These are phyloP conservation scores for Aspergillus cristatus DNA, from an alignment of 495 filamentous ascomycete species.

Conservation along the genomic window DNA sequence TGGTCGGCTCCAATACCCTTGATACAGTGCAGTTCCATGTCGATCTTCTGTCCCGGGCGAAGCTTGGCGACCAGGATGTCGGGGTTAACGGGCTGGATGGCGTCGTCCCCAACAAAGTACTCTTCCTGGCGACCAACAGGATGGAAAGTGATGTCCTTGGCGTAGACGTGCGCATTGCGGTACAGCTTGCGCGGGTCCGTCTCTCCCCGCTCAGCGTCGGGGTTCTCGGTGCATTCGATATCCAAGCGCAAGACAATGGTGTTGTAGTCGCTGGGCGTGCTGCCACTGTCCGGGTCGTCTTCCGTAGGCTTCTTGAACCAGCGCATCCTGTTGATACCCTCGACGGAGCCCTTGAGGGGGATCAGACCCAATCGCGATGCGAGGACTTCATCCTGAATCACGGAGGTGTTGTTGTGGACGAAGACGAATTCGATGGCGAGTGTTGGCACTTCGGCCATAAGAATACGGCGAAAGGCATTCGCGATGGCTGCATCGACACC, in stretches of 20 bases:
- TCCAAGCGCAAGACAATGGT: constrained; percentile 64
- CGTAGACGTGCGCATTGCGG: constrained; percentile 79
- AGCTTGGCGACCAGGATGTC: constrained; percentile 93
- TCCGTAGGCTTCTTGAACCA: constrained; percentile 58
- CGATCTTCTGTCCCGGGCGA: constrained; percentile 79
- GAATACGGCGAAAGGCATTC: constrained; percentile 95
- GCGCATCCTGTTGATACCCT: constrained; percentile 68
- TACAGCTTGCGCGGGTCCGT: constrained; percentile 77
- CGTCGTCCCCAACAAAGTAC: constrained; percentile 55
- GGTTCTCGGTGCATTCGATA: constrained; percentile 68
- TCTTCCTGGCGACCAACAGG: constrained; percentile 64
- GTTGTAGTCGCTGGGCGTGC: constrained; percentile 62
- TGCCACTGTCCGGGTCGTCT: constrained; percentile 40
- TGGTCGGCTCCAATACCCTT: constrained; percentile 94
- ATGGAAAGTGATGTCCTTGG: constrained; percentile 64
- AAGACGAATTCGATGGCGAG: constrained; percentile 90
- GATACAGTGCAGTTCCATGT: constrained; percentile 75
- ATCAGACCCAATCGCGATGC: constrained; percentile 82
- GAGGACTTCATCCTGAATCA: constrained; percentile 96
- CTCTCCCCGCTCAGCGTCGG: constrained; percentile 56
- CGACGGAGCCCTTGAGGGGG: constrained; percentile 68
- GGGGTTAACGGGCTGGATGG: constrained; percentile 70
- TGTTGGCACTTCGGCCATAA: constrained; percentile 89
- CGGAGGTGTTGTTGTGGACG: constrained; percentile 87
- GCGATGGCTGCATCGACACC: constrained; percentile 87